phyloP scores from a whole-genome alignment of 108 stramenopile genomes.

The Cylindrotheca fusiformis region DNA sequence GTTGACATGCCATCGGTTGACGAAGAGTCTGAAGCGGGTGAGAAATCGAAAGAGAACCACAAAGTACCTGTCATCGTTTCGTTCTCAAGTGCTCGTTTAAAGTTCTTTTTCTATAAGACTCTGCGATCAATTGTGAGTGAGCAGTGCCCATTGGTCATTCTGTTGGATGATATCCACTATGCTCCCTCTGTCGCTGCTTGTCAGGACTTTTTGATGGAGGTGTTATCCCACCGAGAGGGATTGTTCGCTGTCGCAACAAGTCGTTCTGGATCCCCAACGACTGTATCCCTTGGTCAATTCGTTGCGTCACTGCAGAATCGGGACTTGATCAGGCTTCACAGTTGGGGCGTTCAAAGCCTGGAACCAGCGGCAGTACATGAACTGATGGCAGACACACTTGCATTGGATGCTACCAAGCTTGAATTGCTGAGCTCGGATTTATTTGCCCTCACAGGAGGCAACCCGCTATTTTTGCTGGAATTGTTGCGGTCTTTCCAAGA shows the following conservation, averaged over 20 bases:
- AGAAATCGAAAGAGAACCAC: not conserved
- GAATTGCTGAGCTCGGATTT: not conserved
- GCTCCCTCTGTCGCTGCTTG: not conserved
- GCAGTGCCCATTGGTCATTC: constrained; percentile 16
- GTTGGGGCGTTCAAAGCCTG: not conserved
- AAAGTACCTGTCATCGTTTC: not conserved
- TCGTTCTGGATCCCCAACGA: not conserved
- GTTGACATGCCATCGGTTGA: not conserved
- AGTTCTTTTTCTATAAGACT: not conserved
- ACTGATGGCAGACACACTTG: not conserved
- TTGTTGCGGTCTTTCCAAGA: constrained; percentile 12
- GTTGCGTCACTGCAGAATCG: not conserved
- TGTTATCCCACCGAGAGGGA: not conserved
- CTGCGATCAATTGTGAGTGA: not conserved
- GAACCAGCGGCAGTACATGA: not conserved
- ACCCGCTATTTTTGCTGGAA: constrained; percentile 12
- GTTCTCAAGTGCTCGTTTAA: not conserved
- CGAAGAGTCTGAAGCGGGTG: not conserved
- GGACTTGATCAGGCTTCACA: not conserved
- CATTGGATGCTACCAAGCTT: not conserved
- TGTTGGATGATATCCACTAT: constrained; percentile 58
- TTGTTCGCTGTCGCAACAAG: not conserved
- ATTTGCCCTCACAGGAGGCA: constrained; percentile 7
- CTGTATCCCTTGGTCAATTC: not conserved
- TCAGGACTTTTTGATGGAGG: not conserved